Base-by-base conservation (phyloP, 768 basidiomycete species). In the Cyathus striatus region DNA sequence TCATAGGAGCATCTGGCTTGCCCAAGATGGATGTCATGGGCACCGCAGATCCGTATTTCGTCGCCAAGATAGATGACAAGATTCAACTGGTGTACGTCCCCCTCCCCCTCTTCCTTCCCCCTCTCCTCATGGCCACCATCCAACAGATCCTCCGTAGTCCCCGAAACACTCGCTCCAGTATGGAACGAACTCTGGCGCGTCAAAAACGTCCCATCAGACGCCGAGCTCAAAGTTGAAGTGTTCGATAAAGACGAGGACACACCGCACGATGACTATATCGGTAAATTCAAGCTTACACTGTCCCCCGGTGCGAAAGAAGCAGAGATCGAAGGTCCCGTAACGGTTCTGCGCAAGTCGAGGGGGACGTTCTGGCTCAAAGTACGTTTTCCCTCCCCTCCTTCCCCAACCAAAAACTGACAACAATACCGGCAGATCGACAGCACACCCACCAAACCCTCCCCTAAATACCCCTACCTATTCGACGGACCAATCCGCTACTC, bases 111-210 rank as follows among this genome's bases (percentile, higher is more conserved):
- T n/a, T n/a, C n/a, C n/a, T n/a, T n/a, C n/a, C n/a, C n/a, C n/a
- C n/a, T n/a, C n/a, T n/a, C n/a, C n/a, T n/a, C n/a, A n/a, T n/a
- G n/a, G n/a, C n/a, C n/a, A n/a, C n/a, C n/a, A n/a, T n/a, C n/a
- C n/a, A 44, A 16, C 47, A 89, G 87, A 32, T 89, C 87, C 0
- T 76, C 79, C 0, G 81, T 89, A 7, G 70, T 83, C 50, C 42
- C 60, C 10, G 65, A 76, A 36, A 80, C 78, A 5, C 58, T 79
- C 16, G 50, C 64, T 0, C 87, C 87, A 0, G 79, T 85, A 16
- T 89, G 86, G 86, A 83, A 90, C 52, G 86, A 87, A 54, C 48
- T 68, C 6, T 89, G 87, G 87, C 63, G 65, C 24, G 62, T 89
- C 48, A 83, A 79, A 62, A 87, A 85, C 52, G 86, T 89, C 12